Evolutionary conservation across 2,329 filamentous ascomycete genomes (phyloP).

Genomic region (Clonostachys byssicola): DNA sequence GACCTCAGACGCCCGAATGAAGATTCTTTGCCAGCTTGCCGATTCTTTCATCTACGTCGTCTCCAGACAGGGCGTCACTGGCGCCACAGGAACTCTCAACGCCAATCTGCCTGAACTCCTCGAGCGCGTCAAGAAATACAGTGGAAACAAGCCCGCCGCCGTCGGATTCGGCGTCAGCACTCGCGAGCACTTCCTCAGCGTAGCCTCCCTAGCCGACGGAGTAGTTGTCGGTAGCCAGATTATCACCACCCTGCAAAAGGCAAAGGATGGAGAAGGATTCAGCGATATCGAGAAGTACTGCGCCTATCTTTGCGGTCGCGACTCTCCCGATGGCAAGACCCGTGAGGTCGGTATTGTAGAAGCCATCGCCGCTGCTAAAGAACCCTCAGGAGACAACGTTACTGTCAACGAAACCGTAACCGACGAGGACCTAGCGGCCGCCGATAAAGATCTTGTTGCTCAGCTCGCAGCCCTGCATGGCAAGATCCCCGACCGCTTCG

Average conservation of each 20-base stretch:
- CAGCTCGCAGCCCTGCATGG: conserved; percentile 80
- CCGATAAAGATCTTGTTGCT: conserved; percentile 64
- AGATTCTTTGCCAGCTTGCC: conserved; percentile 90
- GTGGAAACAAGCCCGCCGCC: conserved; percentile 83
- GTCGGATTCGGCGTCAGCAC: conserved; percentile 97
- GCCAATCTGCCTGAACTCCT: conserved; percentile 77
- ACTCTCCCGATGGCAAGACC: conserved; percentile 35
- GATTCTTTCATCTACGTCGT: conserved; percentile 99
- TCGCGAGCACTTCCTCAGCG: conserved; percentile 84
- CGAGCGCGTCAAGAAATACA: conserved; percentile 84
- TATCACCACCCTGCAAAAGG: conserved; percentile 64
- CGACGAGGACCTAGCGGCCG: conserved; percentile 58
- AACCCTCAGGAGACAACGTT: conserved; percentile 26
- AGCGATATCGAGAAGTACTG: conserved; percentile 85
- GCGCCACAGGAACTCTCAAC: conserved; percentile 80
- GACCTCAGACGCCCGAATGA: conserved; percentile 91
- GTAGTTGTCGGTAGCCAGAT: conserved; percentile 97
- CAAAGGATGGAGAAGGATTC: conserved; percentile 26
- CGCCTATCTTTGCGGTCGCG: conserved; percentile 57
- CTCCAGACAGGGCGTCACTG: conserved; percentile 94
- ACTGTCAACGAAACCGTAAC: conserved; percentile 58
- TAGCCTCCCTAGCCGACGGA: conserved; percentile 81
- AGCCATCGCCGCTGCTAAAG: conserved; percentile 52
- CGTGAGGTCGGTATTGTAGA: conserved; percentile 69
- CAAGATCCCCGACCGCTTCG: conserved; percentile 81